These are phyloP conservation scores for Yamadazyma taylorii DNA, from an alignment of 1,139 yeast species.

Conservation along the genomic window DNA sequence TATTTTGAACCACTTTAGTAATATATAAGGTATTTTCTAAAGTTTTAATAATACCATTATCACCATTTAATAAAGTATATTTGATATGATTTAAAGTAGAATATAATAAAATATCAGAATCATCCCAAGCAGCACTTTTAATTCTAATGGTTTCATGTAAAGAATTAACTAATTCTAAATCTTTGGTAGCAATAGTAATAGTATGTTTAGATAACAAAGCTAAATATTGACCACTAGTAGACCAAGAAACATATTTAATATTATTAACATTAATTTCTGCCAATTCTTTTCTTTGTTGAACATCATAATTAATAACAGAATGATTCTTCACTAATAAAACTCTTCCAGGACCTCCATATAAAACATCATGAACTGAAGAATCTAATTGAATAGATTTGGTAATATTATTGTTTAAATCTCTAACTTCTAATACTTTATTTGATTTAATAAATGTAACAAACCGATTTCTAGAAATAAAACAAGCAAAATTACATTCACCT, in stretches of 20 bases:
- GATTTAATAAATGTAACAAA: conserved; percentile 77
- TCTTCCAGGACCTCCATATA: conserved; percentile 80
- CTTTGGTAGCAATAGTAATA: conserved; percentile 80
- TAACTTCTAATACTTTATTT: conserved; percentile 69
- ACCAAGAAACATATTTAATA: conserved; percentile 89
- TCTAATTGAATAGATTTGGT: conserved; percentile 84
- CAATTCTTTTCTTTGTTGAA: conserved; percentile 84
- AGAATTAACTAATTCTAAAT: conserved; percentile 75
- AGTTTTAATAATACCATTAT: conserved; percentile 90
- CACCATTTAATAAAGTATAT: conserved; percentile 91
- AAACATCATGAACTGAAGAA: conserved; percentile 67
- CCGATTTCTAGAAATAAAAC: conserved; percentile 91
- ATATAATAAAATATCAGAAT: conserved; percentile 84
- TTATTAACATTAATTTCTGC: conserved; percentile 71
- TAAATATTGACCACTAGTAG: conserved; percentile 80
- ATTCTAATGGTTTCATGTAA: conserved; percentile 96
- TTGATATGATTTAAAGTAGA: conserved; percentile 95
- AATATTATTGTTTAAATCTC: conserved; percentile 76
- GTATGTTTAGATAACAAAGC: conserved; percentile 93
- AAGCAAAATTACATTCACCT: conserved; percentile 84
- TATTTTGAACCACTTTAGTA: conserved; percentile 66
- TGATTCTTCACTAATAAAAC: conserved; percentile 72
- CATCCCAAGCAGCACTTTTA: conserved; percentile 98
- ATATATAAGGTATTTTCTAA: conserved; percentile 89
- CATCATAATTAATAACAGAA: conserved; percentile 81